Evolutionary conservation across 1,284 basidiomycete genomes (phyloP).

Genomic region (Moesziomyces aphidis): DNA sequence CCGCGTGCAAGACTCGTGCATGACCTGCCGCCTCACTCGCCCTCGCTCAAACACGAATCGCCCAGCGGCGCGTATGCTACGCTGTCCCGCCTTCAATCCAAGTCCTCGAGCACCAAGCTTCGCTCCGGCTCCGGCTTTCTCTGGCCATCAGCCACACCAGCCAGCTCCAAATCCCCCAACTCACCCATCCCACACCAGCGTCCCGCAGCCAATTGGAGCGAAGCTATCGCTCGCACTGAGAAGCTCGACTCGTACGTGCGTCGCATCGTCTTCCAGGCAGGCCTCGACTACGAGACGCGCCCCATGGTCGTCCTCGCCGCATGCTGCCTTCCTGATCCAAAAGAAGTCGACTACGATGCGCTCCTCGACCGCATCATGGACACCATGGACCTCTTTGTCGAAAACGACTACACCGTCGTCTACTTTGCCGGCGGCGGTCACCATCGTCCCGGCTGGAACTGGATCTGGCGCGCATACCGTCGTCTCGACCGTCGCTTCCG

Average conservation of each 20-base stretch:
- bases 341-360: conserved; percentile 79
- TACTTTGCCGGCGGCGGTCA: conserved; percentile 84
- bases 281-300: conserved; percentile 87
- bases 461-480: conserved; percentile 85
- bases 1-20: conserved; percentile 8
- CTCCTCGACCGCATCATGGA: conserved; percentile 72
- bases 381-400: conserved; percentile 68
- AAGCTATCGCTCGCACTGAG: conserved; percentile 44
- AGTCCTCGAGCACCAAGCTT: conserved; percentile 26
- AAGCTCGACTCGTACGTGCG: conserved; percentile 74
- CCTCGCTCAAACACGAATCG: conserved; percentile 24
- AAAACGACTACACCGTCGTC: conserved; percentile 85
- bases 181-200: conserved; percentile 14
- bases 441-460: conserved; percentile 83
- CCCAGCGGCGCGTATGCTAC: conserved; percentile 43
- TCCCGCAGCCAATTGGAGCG: conserved; percentile 63
- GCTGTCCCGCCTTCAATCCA: conserved; percentile 33
- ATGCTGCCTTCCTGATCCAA: conserved; percentile 77
- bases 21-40: conserved; percentile 17
- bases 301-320: conserved; percentile 87
- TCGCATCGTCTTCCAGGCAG: conserved; percentile 83
- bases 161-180: background rate
- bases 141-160: conserved; percentile 13
- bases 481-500: conserved; percentile 72
- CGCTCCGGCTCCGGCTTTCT: conserved; percentile 40